These are phyloP conservation scores for Magnolia changhungtana DNA, from an alignment of 164 flowering plant genomes.

Conservation along the genomic window DNA sequence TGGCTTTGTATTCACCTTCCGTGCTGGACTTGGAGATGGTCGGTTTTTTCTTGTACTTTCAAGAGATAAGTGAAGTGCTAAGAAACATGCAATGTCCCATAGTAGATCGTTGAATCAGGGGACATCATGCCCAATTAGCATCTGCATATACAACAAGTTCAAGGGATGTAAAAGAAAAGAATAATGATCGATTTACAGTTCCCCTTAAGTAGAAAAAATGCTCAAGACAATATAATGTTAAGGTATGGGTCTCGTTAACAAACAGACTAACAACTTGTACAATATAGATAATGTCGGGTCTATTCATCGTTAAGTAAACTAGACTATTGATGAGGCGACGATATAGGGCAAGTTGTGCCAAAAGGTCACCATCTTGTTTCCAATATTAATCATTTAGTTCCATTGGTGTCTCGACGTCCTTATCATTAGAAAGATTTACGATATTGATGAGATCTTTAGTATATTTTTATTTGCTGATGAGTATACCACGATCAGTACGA, in stretches of 20 bases:
- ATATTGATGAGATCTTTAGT: background rate
- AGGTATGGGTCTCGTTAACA: background rate
- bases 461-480: background rate
- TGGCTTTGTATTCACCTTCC: background rate
- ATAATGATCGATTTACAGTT: background rate
- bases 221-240: background rate
- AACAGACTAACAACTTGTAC: background rate
- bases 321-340: background rate
- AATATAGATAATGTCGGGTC: background rate
- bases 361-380: background rate
- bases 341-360: background rate
- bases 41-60: background rate
- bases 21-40: background rate
- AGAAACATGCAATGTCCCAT: background rate
- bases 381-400: background rate
- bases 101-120: background rate
- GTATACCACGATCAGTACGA: background rate
- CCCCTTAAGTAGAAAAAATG: background rate
- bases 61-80: background rate
- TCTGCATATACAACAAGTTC: background rate
- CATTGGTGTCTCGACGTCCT: background rate
- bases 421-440: background rate
- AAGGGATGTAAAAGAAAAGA: background rate
- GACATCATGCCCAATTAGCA: background rate
- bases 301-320: background rate